These are phyloP conservation scores for Candida sonorensis DNA, from an alignment of 805 yeast species.

Conservation along the genomic window DNA sequence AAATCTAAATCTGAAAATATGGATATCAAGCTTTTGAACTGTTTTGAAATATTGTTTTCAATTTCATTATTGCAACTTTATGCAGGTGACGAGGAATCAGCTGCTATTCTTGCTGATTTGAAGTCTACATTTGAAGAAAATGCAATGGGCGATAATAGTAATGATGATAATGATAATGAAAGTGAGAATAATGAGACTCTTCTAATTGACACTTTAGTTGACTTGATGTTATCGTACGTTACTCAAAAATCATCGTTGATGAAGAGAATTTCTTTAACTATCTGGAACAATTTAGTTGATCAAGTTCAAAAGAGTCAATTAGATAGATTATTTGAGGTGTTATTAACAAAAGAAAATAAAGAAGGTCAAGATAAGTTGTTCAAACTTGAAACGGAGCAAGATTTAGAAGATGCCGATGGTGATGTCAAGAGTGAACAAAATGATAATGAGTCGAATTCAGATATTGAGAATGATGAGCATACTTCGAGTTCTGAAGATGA, in stretches of 20 bases:
- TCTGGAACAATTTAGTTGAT: constrained; percentile 43
- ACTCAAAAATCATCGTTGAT: constrained; percentile 52
- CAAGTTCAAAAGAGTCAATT: constrained; percentile 40
- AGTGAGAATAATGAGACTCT: constrained; percentile 32
- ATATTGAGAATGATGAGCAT: no score
- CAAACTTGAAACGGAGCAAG: constrained; percentile 51
- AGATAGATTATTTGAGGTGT: constrained; percentile 44
- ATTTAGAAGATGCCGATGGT: constrained; percentile 41
- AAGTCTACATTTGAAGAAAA: constrained; percentile 48
- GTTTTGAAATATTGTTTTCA: constrained; percentile 68
- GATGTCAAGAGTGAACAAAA: no score
- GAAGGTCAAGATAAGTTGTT: constrained; percentile 76
- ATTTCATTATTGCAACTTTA: constrained; percentile 73
- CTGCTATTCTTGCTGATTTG: constrained; percentile 67
- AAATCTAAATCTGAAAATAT: constrained; percentile 18
- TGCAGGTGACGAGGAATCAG: constrained; percentile 71
- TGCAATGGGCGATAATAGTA: constrained; percentile 32
- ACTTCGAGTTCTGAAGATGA: constrained; percentile 40
- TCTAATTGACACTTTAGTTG: constrained; percentile 31
- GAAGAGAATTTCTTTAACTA: constrained; percentile 46
- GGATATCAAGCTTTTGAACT: constrained; percentile 30
- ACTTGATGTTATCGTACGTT: constrained; percentile 49
- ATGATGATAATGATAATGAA: no score
- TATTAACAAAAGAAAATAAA: constrained; percentile 65
- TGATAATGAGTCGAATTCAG: no score